phyloP scores from a whole-genome alignment of 306 rosid species.

The Rubus idaeus region DNA sequence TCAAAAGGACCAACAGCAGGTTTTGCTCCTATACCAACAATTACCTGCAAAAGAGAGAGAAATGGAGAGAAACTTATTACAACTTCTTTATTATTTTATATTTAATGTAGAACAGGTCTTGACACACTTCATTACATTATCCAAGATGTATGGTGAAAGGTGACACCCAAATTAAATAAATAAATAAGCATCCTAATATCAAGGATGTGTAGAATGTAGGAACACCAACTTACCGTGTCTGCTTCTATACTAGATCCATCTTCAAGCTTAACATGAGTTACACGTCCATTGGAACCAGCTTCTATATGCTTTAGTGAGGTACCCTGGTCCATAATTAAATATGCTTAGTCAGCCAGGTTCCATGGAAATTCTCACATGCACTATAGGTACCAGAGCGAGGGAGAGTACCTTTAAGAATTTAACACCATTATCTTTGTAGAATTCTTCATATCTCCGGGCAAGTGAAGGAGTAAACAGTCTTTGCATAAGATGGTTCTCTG shows the following conservation, averaged over 20 bases:
- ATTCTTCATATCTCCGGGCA: constrained; percentile 79
- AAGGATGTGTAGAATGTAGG: background rate
- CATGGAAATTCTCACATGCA: background rate
- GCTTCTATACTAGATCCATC: constrained; percentile 86
- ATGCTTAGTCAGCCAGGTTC: constrained; percentile 12
- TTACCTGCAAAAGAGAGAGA: constrained; percentile 52
- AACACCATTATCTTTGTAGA: constrained; percentile 81
- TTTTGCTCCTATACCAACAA: constrained; percentile 86
- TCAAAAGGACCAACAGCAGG: constrained; percentile 85
- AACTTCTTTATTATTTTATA: background rate
- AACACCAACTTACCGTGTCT: constrained; percentile 55
- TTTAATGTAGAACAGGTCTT: constrained; percentile 3
- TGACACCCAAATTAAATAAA: background rate
- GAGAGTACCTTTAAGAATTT: constrained; percentile 68
- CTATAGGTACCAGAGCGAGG: background rate
- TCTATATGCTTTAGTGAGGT: constrained; percentile 69
- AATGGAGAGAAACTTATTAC: constrained; percentile 2
- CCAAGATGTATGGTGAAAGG: constrained; percentile 16
- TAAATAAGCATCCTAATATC: background rate
- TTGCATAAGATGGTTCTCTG: constrained; percentile 74
- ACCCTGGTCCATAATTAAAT: constrained; percentile 57
- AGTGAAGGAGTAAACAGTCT: constrained; percentile 93
- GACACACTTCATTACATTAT: background rate
- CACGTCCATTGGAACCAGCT: constrained; percentile 67
- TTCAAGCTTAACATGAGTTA: constrained; percentile 69